phyloP scores from a whole-genome alignment of 2,329 filamentous ascomycete species.

The Ceratocystiopsis minuta region DNA sequence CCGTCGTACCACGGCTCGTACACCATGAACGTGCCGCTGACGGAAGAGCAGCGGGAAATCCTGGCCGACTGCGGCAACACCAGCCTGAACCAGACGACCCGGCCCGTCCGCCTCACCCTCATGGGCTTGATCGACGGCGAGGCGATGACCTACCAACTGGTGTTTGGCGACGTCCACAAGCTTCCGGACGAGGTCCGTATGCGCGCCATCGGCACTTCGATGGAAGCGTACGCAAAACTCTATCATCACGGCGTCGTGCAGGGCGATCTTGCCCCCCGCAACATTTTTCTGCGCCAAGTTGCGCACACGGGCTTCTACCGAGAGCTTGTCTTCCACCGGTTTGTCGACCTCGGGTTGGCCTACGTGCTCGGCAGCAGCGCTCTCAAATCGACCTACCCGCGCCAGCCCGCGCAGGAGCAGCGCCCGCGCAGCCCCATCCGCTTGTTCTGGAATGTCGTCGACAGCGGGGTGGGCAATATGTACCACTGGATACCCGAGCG shows the following conservation, averaged over 20 bases:
- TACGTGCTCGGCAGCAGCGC: conserved; percentile 3
- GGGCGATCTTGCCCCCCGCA: conserved; percentile 8
- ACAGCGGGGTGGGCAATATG: conserved; percentile 7
- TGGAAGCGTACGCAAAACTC: conserved; percentile 8
- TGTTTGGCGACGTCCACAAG: conserved; percentile 5
- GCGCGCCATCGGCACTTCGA: conserved; percentile 1
- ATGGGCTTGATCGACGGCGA: conserved; percentile 6
- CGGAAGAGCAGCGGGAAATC: not conserved
- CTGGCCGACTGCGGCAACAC: not conserved
- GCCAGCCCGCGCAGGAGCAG: conserved; percentile 1
- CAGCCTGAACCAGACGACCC: not conserved
- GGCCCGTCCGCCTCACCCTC: conserved; percentile 3
- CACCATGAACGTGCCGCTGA: conserved; percentile 4
- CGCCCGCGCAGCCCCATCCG: conserved; percentile 7
- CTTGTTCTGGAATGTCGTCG: conserved; percentile 8
- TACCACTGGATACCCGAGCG: conserved; percentile 8
- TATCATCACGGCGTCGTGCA: conserved; percentile 7
- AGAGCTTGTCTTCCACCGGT: conserved; percentile 2
- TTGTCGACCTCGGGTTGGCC: conserved; percentile 8
- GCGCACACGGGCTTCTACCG: not conserved
- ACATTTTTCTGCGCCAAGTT: conserved; percentile 5
- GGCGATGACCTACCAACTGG: conserved; percentile 5
- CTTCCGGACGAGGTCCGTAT: conserved; percentile 4
- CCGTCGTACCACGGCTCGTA: conserved; percentile 7
- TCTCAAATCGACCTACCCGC: not conserved